phyloP scores from a whole-genome alignment of 2,329 filamentous ascomycete genomes.

The Cytospora paraplurivora region DNA sequence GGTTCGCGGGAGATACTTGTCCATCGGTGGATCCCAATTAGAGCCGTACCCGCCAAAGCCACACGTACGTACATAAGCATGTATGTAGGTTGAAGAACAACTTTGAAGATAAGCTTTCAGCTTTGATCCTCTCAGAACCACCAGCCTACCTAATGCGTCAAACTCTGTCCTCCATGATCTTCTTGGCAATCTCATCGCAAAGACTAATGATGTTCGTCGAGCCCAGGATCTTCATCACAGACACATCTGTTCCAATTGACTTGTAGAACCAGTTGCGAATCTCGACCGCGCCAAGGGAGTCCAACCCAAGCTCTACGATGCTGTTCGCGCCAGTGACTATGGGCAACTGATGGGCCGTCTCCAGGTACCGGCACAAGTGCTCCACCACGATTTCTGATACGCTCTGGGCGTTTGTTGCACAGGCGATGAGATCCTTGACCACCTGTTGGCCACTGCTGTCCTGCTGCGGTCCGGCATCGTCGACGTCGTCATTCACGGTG shows the following conservation, averaged over 20 bases:
- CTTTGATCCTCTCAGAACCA: too few species aligned
- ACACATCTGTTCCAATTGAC: conserved; percentile 44
- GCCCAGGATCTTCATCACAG: conserved; percentile 49
- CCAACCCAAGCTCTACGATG: conserved; percentile 43
- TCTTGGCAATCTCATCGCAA: conserved; percentile 18
- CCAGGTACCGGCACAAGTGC: conserved; percentile 37
- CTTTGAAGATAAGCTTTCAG: too few species aligned
- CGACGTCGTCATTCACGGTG: conserved; percentile 30
- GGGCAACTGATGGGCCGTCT: conserved; percentile 37
- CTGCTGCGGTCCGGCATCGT: conserved; percentile 15
- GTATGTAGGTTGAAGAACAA: too few species aligned
- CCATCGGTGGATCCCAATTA: too few species aligned
- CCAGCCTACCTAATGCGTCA: neutral
- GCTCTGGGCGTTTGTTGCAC: conserved; percentile 29
- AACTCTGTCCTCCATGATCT: conserved; percentile 6
- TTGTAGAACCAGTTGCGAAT: conserved; percentile 51
- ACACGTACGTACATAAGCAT: too few species aligned
- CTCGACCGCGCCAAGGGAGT: conserved; percentile 46
- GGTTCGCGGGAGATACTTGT: too few species aligned
- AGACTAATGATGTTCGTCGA: conserved; percentile 34
- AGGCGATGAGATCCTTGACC: conserved; percentile 37
- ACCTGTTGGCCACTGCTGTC: conserved; percentile 26
- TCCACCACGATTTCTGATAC: conserved; percentile 35
- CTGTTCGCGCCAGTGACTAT: conserved; percentile 38
- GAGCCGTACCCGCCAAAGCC: too few species aligned